Base-by-base conservation (phyloP, 2,329 filamentous ascomycete genomes). In the Ascochyta pisi region DNA sequence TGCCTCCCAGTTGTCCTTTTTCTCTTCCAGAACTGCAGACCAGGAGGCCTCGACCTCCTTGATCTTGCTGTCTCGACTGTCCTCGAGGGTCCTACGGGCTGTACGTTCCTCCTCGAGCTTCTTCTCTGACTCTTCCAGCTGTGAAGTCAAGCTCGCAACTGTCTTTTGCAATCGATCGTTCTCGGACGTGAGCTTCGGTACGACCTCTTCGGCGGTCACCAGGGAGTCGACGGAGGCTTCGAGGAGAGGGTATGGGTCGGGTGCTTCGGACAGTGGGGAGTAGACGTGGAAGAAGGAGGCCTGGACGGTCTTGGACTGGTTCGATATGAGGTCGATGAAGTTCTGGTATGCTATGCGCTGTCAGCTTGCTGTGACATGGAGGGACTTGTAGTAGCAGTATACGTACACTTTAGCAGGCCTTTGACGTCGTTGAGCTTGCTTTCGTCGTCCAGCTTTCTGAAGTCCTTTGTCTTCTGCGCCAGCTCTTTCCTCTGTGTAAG, bases 391-490 rank as follows among this genome's bases (percentile, higher is more conserved):
- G 13, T 8, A 15, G 26, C 19, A 15, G 10, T 13, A 34, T 44
- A 42, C 67, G 22, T 73, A 92, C 91, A 88, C 82, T 96, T 97
- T 56, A 99, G 79, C 46, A 99, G 79, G 35, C 86, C 86, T 78
- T 98, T 99, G 79, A 96, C 87, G 76, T 99, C 95, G 5, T 83
- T 82, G 50, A 99, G 79, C 76, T 98, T 99, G 53, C 85, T 86
- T 10, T 89, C 81, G 81, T 99, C 92, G 67, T 98, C 94, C 10
- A 96, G 84, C 76, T 97, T 98, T 58, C 93, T 84, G 67, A 98
- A 99, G 69, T 98, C 94, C 71, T 99, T 99, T 0, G 95, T 99
- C 82, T 97, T 98, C 73, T 97, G 93, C n/a, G 96, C 95, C 19
- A 99, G 82, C 58, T 99, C 96, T 74, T 99, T 99, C 49, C 95